These are phyloP conservation scores for Arxiozyma telluris DNA, from an alignment of 1,139 yeast genomes.

Conservation along the genomic window DNA sequence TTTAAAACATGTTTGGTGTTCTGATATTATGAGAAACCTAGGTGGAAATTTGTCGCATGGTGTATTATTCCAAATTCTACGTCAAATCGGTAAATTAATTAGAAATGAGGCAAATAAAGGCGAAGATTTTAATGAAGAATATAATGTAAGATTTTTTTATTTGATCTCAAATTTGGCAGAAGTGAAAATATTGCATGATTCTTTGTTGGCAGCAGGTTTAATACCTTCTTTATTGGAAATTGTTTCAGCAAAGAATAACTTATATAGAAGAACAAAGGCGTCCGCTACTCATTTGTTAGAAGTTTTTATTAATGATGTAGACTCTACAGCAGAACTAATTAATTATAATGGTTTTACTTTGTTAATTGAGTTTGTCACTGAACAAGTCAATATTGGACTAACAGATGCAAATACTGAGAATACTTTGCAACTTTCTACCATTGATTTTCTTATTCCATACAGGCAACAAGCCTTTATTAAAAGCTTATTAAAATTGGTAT, in stretches of 20 bases:
- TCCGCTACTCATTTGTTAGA: slow-evolving; percentile 60
- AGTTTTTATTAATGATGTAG: slow-evolving; percentile 41
- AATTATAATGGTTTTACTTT: slow-evolving; percentile 56
- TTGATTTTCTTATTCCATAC: slow-evolving; percentile 52
- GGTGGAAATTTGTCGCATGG: slow-evolving; percentile 94
- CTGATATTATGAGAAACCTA: slow-evolving; percentile 69
- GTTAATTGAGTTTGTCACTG: slow-evolving; percentile 52
- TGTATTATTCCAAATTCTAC: slow-evolving; percentile 58
- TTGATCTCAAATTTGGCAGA: slow-evolving; percentile 51
- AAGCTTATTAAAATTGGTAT: slow-evolving; percentile 49
- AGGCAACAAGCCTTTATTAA: slow-evolving; percentile 55
- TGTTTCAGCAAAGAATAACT: slow-evolving; percentile 41
- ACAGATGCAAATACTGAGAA: slow-evolving; percentile 46
- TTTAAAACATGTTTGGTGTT: slow-evolving; percentile 58
- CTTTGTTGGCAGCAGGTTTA: slow-evolving; percentile 61
- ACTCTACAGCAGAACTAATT: slow-evolving; percentile 50
- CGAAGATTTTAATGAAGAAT: slow-evolving; percentile 37
- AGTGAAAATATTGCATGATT: slow-evolving; percentile 41
- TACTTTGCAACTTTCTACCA: slow-evolving; percentile 46
- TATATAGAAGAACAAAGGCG: slow-evolving; percentile 49
- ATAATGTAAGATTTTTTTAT: slow-evolving; percentile 47
- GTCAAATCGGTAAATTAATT: slow-evolving; percentile 46
- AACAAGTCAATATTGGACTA: slow-evolving; percentile 60
- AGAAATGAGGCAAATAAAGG: slow-evolving; percentile 31
- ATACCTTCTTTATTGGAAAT: slow-evolving; percentile 59